These are phyloP conservation scores for Fusarium fracticaudum DNA, from an alignment of 2,329 filamentous ascomycete species.

Conservation along the genomic window DNA sequence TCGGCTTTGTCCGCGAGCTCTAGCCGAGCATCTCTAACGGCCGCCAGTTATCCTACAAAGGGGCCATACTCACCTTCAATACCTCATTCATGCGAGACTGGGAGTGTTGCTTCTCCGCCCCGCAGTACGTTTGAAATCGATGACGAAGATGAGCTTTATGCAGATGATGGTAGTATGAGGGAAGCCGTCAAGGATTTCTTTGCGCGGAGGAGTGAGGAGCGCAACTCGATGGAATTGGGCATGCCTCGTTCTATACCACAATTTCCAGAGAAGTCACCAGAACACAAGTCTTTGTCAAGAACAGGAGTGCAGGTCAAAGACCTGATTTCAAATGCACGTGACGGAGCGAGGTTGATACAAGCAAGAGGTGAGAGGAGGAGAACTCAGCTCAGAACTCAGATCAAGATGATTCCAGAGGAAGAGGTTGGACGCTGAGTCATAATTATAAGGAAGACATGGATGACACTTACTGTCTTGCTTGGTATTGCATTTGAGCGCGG, in stretches of 20 bases:
- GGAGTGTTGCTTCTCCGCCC: conserved; percentile 23
- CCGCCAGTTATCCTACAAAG: conserved; percentile 27
- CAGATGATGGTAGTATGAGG: conserved; percentile 31
- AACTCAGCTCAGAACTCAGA: conserved; percentile 49
- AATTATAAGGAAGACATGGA: not conserved
- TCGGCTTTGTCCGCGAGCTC: conserved; percentile 24
- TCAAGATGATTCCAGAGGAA: conserved; percentile 48
- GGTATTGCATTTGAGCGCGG: conserved; percentile 32
- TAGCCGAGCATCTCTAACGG: conserved; percentile 18
- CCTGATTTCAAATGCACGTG: conserved; percentile 39
- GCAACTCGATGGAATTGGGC: conserved; percentile 20
- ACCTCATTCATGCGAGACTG: conserved; percentile 14
- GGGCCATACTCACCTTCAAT: conserved; percentile 25
- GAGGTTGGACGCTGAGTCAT: conserved; percentile 14
- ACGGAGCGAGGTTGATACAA: conserved; percentile 34
- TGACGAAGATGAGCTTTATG: conserved; percentile 40
- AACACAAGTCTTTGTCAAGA: conserved; percentile 23
- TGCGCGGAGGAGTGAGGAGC: conserved; percentile 36
- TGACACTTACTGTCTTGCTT: not conserved
- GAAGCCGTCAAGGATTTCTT: conserved; percentile 38
- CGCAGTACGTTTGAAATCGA: conserved; percentile 49
- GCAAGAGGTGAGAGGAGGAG: conserved; percentile 47
- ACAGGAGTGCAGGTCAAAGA: conserved; percentile 40
- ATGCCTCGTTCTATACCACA: conserved; percentile 18
- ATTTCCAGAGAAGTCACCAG: conserved; percentile 4